Percentiles rank a stretch among this genome's conserved stretches.
phyloP scores from a whole-genome alignment of 805 yeast genomes.

The Candida argentea region DNA sequence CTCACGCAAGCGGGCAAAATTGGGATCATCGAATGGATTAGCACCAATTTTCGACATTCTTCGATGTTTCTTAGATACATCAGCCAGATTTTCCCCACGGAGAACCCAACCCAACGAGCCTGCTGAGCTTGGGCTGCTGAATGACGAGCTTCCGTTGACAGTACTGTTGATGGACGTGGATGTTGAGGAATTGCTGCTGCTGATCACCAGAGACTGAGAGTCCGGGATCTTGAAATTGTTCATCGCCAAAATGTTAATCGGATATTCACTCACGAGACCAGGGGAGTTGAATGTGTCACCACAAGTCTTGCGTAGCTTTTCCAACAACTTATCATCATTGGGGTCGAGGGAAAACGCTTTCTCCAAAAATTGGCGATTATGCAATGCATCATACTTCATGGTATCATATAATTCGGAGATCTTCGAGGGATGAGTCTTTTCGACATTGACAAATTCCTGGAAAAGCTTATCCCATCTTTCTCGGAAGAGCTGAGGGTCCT shows the following conservation, averaged over 20 bases:
- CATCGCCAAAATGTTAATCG: conserved; percentile 66
- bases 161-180: conserved; percentile 12
- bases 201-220: conserved; percentile 7
- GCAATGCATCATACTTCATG: conserved; percentile 96
- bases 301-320: conserved; percentile 28
- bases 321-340: conserved; percentile 25
- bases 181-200: conserved; percentile 7
- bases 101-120: conserved; percentile 72
- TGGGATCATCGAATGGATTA: conserved; percentile 64
- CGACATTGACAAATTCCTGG: conserved; percentile 83
- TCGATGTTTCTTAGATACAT: conserved; percentile 11
- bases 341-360: conserved; percentile 64
- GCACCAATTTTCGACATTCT: conserved; percentile 11
- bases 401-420: conserved; percentile 95
- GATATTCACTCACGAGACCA: conserved; percentile 58
- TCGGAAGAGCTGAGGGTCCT: conserved; percentile 78
- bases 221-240: conserved; percentile 61
- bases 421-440: conserved; percentile 95
- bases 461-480: conserved; percentile 98
- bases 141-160: conserved; percentile 10
- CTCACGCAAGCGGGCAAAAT: conserved; percentile 74
- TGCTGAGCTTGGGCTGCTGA: conserved; percentile 29
- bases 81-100: conserved; percentile 36
- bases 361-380: conserved; percentile 81
- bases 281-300: conserved; percentile 37